Conservation (phyloP, 208 protist species). For the Trypanosoma avium region DNA sequence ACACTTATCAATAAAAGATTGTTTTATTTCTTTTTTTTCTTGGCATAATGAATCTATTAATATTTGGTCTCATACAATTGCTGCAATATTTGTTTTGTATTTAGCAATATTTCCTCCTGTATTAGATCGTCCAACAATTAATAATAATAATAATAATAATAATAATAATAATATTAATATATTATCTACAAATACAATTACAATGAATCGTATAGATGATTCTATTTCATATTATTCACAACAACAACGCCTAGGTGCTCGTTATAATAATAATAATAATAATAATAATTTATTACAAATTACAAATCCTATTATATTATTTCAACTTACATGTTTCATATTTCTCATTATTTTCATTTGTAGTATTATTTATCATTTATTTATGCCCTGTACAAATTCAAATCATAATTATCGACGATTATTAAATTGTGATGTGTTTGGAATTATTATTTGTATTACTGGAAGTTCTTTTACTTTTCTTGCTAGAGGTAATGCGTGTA, state of each 20-base stretch:
- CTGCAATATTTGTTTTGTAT: slow-evolving; percentile 38
- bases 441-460: slow-evolving; percentile 42
- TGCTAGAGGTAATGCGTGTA: slow-evolving; percentile 39
- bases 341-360: slow-evolving; percentile 57
- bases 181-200: neutral
- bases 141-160: neutral
- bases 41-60: slow-evolving; percentile 74
- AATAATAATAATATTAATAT: neutral
- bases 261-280: neutral
- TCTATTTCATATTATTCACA: neutral
- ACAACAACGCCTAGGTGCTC: neutral
- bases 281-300: neutral
- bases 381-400: slow-evolving; percentile 56
- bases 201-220: neutral
- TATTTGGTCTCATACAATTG: slow-evolving; percentile 44
- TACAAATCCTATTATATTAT: slow-evolving; percentile 1
- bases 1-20: slow-evolving; percentile 35
- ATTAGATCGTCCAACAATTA: neutral
- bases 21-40: slow-evolving; percentile 45
- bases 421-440: slow-evolving; percentile 56
- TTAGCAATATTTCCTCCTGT: slow-evolving; percentile 45
- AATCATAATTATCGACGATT: slow-evolving; percentile 46
- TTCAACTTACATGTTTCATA: slow-evolving; percentile 17
- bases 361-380: slow-evolving; percentile 53
- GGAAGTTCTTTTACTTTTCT: slow-evolving; percentile 54